These are phyloP conservation scores for Diaporthe humulicola DNA, from an alignment of 2,329 filamentous ascomycete species.

Conservation along the genomic window DNA sequence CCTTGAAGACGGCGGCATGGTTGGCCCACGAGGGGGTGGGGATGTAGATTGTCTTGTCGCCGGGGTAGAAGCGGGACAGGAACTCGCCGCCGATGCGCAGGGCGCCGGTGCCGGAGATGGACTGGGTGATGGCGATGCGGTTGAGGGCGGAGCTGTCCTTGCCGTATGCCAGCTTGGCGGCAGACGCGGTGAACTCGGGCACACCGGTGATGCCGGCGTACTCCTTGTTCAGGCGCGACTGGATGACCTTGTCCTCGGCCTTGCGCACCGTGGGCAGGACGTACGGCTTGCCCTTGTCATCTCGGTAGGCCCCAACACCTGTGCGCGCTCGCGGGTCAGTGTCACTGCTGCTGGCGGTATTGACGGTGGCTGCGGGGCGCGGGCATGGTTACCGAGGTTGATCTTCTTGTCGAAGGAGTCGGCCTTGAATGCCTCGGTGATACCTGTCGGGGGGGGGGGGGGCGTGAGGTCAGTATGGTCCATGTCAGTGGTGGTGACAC, in stretches of 20 bases:
- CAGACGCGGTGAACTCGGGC: slow-evolving; percentile 92
- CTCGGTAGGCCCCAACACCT: slow-evolving; percentile 98
- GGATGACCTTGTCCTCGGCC: slow-evolving; percentile 89
- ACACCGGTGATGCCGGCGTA: slow-evolving; percentile 98
- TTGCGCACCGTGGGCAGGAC: slow-evolving; percentile 93
- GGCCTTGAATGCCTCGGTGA: slow-evolving; percentile 99
- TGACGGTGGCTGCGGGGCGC: slow-evolving; percentile 17
- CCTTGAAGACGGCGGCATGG: slow-evolving; percentile 96
- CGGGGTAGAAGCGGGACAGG: slow-evolving; percentile 90
- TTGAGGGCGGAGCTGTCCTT: slow-evolving; percentile 80
- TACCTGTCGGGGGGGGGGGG: slow-evolving; percentile 63
- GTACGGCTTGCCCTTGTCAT: slow-evolving; percentile 97
- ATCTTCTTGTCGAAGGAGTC: slow-evolving; percentile 96
- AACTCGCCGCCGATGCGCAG: slow-evolving; percentile 95
- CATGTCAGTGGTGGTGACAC: slow-evolving; percentile 43
- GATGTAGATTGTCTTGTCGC: slow-evolving; percentile 96
- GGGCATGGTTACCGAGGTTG: slow-evolving; percentile 80
- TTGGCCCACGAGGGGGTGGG: slow-evolving; percentile 98
- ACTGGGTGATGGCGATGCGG: slow-evolving; percentile 92
- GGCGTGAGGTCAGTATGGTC: background rate
- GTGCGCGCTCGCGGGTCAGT: slow-evolving; percentile 36
- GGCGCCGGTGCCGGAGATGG: slow-evolving; percentile 97
- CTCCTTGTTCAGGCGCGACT: slow-evolving; percentile 89
- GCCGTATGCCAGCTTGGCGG: slow-evolving; percentile 92
- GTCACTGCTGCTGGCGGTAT: slow-evolving; percentile 30